Evolutionary conservation across 805 yeast species (phyloP).

Genomic region (Candida incommunis): DNA sequence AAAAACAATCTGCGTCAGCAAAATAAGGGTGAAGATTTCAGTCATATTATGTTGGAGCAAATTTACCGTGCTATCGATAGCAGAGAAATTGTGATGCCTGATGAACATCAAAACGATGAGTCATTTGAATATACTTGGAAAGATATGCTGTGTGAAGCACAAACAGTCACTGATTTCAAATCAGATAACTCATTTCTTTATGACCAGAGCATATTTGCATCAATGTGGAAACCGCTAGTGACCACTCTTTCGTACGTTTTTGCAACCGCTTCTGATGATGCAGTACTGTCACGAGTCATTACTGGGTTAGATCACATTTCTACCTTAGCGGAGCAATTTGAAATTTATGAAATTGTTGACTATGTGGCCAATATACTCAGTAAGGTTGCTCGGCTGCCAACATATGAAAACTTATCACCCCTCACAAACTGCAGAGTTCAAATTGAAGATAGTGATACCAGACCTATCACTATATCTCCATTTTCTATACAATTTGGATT

Average conservation of each 20-base stretch:
- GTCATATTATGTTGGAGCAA: slow-evolving; percentile 68
- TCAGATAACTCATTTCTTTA: slow-evolving; percentile 20
- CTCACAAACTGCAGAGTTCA: slow-evolving; percentile 1
- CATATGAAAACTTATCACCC: slow-evolving; percentile 21
- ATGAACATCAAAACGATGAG: slow-evolving; percentile 85
- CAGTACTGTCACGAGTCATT: slow-evolving; percentile 73
- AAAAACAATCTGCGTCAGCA: slow-evolving; percentile 69
- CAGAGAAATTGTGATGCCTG: slow-evolving; percentile 92
- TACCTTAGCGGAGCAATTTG: slow-evolving; percentile 53
- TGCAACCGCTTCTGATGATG: slow-evolving; percentile 82
- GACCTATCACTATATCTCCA: neutral
- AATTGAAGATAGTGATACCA: neutral
- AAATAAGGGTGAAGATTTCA: slow-evolving; percentile 58
- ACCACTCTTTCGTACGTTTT: slow-evolving; percentile 65
- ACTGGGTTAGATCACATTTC: slow-evolving; percentile 81
- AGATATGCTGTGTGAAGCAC: slow-evolving; percentile 16
- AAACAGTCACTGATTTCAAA: slow-evolving; percentile 6
- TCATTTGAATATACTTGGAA: slow-evolving; percentile 71
- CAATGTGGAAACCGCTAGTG: slow-evolving; percentile 48
- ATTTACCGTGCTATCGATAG: slow-evolving; percentile 71
- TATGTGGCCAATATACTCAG: slow-evolving; percentile 52
- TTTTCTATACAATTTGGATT: slow-evolving; percentile 46
- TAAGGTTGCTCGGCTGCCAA: slow-evolving; percentile 51
- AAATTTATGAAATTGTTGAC: slow-evolving; percentile 43
- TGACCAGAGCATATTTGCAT: slow-evolving; percentile 58